Evolutionary conservation across 2,329 filamentous ascomycete genomes (phyloP).

Genomic region (Stagonosporopsis cucurbitacearum): DNA sequence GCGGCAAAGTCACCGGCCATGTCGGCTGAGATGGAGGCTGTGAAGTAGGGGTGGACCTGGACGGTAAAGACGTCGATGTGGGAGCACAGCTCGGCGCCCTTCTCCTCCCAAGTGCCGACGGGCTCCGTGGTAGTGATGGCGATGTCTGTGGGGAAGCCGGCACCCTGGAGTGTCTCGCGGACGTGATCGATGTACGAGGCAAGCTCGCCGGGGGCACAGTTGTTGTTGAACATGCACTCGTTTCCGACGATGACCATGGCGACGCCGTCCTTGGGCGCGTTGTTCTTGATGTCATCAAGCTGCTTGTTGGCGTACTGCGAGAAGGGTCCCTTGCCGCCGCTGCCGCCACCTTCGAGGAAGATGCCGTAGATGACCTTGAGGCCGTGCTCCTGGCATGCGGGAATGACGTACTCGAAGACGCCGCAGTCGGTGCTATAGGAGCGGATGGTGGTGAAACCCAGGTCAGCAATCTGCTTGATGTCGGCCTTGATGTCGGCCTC

Average conservation of each 20-base stretch:
- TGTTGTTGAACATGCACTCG: constrained; percentile 82
- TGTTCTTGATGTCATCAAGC: constrained; percentile 72
- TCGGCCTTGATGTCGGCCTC: constrained; percentile 49
- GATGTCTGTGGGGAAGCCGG: constrained; percentile 72
- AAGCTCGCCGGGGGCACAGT: constrained; percentile 69
- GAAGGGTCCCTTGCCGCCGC: constrained; percentile 51
- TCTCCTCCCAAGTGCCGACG: constrained; percentile 74
- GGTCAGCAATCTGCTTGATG: constrained; percentile 51
- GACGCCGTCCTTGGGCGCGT: constrained; percentile 75
- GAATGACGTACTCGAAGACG: constrained; percentile 76
- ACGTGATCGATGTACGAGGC: constrained; percentile 71
- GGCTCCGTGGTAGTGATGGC: constrained; percentile 83
- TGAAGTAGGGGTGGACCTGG: constrained; percentile 97
- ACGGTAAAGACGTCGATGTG: constrained; percentile 79
- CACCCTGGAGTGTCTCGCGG: constrained; percentile 66
- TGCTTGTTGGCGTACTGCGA: constrained; percentile 70
- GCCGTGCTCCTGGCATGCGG: constrained; percentile 69
- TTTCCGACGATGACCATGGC: constrained; percentile 87
- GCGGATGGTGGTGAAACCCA: constrained; percentile 70
- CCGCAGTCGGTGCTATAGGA: constrained; percentile 93
- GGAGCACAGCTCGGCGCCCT: constrained; percentile 68
- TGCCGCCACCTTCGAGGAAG: constrained; percentile 72
- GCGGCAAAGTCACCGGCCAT: constrained; percentile 78
- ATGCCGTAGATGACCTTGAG: constrained; percentile 86
- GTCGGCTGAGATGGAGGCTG: constrained; percentile 67